Base-by-base conservation (phyloP, 2,329 filamentous ascomycete species). In the Anisogramma anomala region DNA sequence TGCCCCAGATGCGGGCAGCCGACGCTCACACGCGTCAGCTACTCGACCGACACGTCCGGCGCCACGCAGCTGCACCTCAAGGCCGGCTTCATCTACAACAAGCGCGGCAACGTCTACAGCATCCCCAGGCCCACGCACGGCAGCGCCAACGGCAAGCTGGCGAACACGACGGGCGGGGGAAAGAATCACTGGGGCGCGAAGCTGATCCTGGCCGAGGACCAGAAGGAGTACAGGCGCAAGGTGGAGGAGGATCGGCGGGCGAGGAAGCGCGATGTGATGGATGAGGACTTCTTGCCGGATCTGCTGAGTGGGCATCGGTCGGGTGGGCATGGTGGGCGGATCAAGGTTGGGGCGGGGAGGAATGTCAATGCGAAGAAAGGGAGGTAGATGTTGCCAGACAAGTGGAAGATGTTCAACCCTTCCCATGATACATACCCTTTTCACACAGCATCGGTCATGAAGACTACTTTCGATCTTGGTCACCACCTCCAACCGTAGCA, bases 61-160 rank as follows among this genome's bases (percentile, higher is more conserved):
- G 77, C 80, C 52, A 93, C 95, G 65, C 79, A 74, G 45, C 63
- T 98, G 45, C 84, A 95, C 58, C 68, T 98, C 45, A 94, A 94
- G 69, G 81, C 79, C 62, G 94, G 94, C 61, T 94, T 91, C 69
- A 86, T 95, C 64, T 94, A 82, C 80, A 96, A 94, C 63, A 94
- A 82, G 51, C 74, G 88, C 18, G 91, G 91, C 39, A 91, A 95
- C 60, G 77, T 85, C 27, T 98, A 82, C 67, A 93, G 86, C 58
- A 79, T 98, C 33, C 91, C 91, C 1, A 96, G 95, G 66, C 84
- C 91, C 0, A 74, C 83, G 10, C 77, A 84, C 46, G 91, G 91
- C 2, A 81, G 75, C 11, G 65, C 88, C 6, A 94, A 79, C 59
- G 87, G 86, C 34, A 86, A 87, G 59, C 70, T 67, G 63, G 60